phyloP scores from a whole-genome alignment of 345 rosid genomes.

The Hevea brasiliensis region DNA sequence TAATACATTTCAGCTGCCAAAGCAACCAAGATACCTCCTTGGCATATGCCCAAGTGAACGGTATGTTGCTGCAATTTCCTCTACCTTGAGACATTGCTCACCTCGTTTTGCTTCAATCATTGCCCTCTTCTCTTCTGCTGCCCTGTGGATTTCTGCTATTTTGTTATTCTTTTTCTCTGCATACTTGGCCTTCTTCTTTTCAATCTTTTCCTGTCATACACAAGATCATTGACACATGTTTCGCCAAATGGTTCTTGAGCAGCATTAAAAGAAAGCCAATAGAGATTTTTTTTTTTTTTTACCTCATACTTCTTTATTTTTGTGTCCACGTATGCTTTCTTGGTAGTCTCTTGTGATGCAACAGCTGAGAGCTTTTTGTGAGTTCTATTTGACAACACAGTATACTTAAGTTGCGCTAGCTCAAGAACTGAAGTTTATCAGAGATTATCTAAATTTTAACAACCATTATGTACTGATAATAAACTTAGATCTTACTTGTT shows the following conservation, averaged over 20 bases:
- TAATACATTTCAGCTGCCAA: conserved; percentile 19
- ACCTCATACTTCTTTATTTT: conserved; percentile 63
- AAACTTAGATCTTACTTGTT: conserved; percentile 51
- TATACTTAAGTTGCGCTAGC: too few relatives aligned
- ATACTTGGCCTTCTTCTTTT: conserved; percentile 56
- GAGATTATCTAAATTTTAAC: too few relatives aligned
- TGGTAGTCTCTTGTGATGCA: conserved; percentile 63
- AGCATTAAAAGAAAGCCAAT: background rate
- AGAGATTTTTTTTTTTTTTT: too few relatives aligned
- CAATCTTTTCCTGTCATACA: conserved; percentile 48
- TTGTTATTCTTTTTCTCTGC: conserved; percentile 57
- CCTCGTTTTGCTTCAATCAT: conserved; percentile 46
- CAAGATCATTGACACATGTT: background rate
- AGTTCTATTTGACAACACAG: conserved; percentile 44
- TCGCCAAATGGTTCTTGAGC: background rate
- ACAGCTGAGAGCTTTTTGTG: conserved; percentile 49
- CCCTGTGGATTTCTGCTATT: conserved; percentile 53
- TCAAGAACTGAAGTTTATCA: too few relatives aligned
- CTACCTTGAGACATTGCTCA: conserved; percentile 44
- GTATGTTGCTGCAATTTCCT: conserved; percentile 50
- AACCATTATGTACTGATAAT: too few relatives aligned
- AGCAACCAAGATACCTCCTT: conserved; percentile 46
- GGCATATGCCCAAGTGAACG: conserved; percentile 46
- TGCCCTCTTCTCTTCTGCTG: conserved; percentile 68
- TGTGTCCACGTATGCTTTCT: conserved; percentile 55